Evolutionary conservation across 352 stramenopile genomes (phyloP).

Genomic region (Phytophthora fragariaefolia): DNA sequence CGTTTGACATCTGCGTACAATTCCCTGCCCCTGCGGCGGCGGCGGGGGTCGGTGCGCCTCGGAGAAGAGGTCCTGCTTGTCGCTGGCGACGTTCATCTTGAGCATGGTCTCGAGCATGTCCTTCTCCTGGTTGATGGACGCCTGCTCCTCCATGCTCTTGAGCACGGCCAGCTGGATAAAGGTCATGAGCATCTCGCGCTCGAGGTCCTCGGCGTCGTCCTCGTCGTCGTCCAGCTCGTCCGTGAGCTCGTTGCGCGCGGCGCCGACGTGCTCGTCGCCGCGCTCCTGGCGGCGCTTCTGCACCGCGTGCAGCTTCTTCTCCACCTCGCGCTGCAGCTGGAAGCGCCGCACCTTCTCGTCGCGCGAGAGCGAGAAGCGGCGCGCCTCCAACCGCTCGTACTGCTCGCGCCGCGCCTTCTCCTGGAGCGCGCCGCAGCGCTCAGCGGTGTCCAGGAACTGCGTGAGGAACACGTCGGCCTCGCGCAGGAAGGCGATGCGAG

Average conservation of each 20-base stretch:
- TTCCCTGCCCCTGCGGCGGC: conserved; percentile 71
- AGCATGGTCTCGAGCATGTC: conserved; percentile 90
- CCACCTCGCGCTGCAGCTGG: conserved; percentile 77
- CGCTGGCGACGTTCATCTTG: conserved; percentile 71
- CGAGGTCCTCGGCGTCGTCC: conserved; percentile 74
- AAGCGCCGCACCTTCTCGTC: conserved; percentile 88
- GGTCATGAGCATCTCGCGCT: conserved; percentile 83
- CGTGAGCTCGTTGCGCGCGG: conserved; percentile 11
- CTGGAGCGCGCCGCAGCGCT: conserved; percentile 64
- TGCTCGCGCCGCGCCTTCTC: conserved; percentile 76
- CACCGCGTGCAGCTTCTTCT: conserved; percentile 68
- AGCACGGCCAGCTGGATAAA: conserved; percentile 81
- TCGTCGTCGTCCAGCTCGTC: conserved; percentile 55
- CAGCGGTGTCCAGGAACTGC: conserved; percentile 78
- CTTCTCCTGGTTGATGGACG: conserved; percentile 74
- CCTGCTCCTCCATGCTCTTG: conserved; percentile 84
- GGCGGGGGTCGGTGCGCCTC: conserved; percentile 67
- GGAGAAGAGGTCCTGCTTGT: conserved; percentile 74
- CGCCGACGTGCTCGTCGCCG: conserved; percentile 20
- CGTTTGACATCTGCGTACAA: too few species aligned
- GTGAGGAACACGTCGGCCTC: conserved; percentile 80
- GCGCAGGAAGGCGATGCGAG: conserved; percentile 68
- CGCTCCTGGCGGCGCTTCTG: conserved; percentile 54
- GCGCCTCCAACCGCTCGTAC: conserved; percentile 77
- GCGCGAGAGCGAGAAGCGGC: conserved; percentile 67